Percentiles rank a stretch among this genome's conserved stretches.
Conservation (phyloP, 164 flowering plant genomes). For the Protea cynaroides region DNA sequence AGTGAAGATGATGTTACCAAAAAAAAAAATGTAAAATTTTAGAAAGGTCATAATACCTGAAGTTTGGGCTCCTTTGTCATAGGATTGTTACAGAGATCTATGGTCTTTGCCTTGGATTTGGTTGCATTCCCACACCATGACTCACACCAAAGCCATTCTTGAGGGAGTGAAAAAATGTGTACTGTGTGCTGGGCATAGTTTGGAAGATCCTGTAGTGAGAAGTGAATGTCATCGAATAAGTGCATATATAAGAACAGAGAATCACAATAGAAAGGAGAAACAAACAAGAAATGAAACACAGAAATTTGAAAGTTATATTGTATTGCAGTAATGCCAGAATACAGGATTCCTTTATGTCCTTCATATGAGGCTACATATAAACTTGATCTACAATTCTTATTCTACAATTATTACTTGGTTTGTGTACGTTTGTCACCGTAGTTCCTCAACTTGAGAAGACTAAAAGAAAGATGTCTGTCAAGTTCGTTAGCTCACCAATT, state of each 20-base stretch:
- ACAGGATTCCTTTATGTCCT: too few species aligned
- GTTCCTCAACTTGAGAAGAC: too few species aligned
- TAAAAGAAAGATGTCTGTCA: too few species aligned
- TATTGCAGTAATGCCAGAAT: too few species aligned
- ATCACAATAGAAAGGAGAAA: neutral
- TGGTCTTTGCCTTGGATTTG: slow-evolving; percentile 83
- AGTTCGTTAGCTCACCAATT: too few species aligned
- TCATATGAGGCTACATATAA: too few species aligned
- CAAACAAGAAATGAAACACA: neutral
- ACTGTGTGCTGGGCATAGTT: slow-evolving; percentile 96
- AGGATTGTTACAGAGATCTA: slow-evolving; percentile 97
- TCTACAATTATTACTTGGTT: too few species aligned
- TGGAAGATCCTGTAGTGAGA: slow-evolving; percentile 83
- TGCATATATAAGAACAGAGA: neutral
- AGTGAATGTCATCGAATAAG: neutral
- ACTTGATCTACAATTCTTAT: too few species aligned
- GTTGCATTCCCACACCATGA: slow-evolving; percentile 97
- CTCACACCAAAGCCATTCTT: slow-evolving; percentile 99
- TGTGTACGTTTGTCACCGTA: too few species aligned
- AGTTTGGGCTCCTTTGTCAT: slow-evolving; percentile 99
- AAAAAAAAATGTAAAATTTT: neutral
- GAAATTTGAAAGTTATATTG: neutral
- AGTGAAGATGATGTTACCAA: neutral
- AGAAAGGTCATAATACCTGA: slow-evolving; percentile 40
- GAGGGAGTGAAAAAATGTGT: slow-evolving; percentile 89